Evolutionary conservation across 371 early-diverging fungal genomes (phyloP).

Genomic region (Mucor circinelloides): DNA sequence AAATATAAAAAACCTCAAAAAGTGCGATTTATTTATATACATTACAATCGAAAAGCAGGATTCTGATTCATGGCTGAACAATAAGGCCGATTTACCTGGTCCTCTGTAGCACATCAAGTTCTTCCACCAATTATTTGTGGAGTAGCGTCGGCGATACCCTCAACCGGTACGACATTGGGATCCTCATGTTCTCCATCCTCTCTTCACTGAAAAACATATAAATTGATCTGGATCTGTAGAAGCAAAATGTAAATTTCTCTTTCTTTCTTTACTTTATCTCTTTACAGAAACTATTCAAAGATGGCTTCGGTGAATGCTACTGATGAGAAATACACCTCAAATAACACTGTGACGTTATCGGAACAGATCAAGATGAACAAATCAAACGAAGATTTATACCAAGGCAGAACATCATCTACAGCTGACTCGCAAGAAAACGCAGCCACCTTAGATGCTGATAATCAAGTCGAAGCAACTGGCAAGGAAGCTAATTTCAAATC

Average conservation of each 20-base stretch:
- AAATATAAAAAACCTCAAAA: neutral
- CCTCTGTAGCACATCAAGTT: neutral
- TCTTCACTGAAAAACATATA: neutral
- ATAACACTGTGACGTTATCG: neutral
- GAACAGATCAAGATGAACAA: neutral
- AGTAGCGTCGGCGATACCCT: neutral
- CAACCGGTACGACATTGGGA: conserved; percentile 7
- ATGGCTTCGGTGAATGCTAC: conserved; percentile 2
- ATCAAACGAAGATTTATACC: conserved; percentile 13
- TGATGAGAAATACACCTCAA: neutral
- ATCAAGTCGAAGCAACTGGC: neutral
- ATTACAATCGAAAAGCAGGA: neutral
- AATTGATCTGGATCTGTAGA: conserved; percentile 2
- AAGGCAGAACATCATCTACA: conserved; percentile 1
- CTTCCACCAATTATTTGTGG: neutral
- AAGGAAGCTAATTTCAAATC: neutral
- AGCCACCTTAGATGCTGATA: neutral
- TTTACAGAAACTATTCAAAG: neutral
- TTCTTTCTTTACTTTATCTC: neutral
- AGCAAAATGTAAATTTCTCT: neutral
- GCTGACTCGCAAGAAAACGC: conserved; percentile 3
- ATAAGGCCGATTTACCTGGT: neutral
- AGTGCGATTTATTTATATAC: neutral
- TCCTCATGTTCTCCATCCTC: neutral
- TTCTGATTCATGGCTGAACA: conserved; percentile 4